Evolutionary conservation across 345 rosid species (phyloP), one percentile per base, ranked within the genome.

Genomic region (Syzygium grande): DNA sequence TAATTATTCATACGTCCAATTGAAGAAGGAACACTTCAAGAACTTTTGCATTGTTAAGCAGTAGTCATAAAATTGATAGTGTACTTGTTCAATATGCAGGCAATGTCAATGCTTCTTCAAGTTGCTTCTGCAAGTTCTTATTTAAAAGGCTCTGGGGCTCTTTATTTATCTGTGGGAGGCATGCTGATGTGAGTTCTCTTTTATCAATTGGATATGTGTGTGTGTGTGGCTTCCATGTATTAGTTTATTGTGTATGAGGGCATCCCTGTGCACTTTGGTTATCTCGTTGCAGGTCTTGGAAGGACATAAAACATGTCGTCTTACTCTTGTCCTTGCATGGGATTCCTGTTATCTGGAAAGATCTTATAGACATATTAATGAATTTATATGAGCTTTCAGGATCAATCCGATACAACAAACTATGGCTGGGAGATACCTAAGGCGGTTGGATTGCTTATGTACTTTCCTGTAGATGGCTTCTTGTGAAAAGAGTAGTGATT

Each of bases 121-220:
- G 97, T 93, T 68, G 87, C 92, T 87, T 98, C 96, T 7, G 92
- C 98, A 87, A 93, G 93, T 91, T 88, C 93, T 19, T 91, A 88
- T 88, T 51, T 90, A 41, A 65, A 92, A 53, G 91, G 90, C 88
- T 90, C 94, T 88, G 85, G 89, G 85, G 93, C 93, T 16, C 30
- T 93, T 53, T 96, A 93, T 94, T 90, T 96, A 84, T 95, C 99
- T 61, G 97, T 98, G 34, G 98, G 99, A 83, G 95, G 98, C 94
- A 96, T 96, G 93, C 90, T 96, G 56, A 88, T 92, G 99, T 98
- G 91, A 96, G 99, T 92, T 53, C 53, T 86, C 84, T 29, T 80
- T 11, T 6, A 43, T 43, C 46, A 43, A 5, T 43, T 43, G 46
- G 46, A 43, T 43, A 5, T 0, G 25, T 17, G 0, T 0, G 17